Percentiles rank a stretch among this genome's conserved stretches.
These are phyloP conservation scores for Noccaea bulbosa DNA, from an alignment of 345 rosid species.

Conservation along the genomic window DNA sequence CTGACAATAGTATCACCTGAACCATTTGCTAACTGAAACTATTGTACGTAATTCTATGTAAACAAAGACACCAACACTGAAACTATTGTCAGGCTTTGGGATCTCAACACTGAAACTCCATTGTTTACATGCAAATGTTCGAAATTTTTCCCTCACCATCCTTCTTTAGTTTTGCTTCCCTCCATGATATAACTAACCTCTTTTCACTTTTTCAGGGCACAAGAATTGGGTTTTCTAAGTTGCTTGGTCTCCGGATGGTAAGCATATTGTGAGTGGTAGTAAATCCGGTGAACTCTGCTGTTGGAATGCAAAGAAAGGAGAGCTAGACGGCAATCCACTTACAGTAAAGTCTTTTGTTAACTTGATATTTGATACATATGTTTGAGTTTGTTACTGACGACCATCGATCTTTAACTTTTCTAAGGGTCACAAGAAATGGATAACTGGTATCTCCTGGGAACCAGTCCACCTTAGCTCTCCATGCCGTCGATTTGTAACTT, in stretches of 20 bases:
- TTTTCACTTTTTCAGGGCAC: slow-evolving; percentile 80
- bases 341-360: slow-evolving; percentile 46
- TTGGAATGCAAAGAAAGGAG: slow-evolving; percentile 86
- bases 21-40: slow-evolving; percentile 96
- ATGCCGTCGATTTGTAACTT: slow-evolving; percentile 91
- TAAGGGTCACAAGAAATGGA: slow-evolving; percentile 99
- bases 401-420: slow-evolving; percentile 10
- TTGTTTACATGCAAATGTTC: slow-evolving; percentile 89
- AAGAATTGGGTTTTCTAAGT: slow-evolving; percentile 93
- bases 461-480: slow-evolving; percentile 92
- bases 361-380: neutral
- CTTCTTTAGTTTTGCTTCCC: neutral
- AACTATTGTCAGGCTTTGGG: slow-evolving; percentile 94
- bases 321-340: slow-evolving; percentile 71
- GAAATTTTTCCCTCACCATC: neutral
- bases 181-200: too few species aligned
- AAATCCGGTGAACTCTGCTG: slow-evolving; percentile 82
- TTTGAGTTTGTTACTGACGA: slow-evolving; percentile 23
- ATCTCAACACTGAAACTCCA: slow-evolving; percentile 89
- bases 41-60: too few species aligned
- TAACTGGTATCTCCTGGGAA: slow-evolving; percentile 97
- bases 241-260: slow-evolving; percentile 97
- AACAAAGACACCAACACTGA: too few species aligned
- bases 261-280: slow-evolving; percentile 90
- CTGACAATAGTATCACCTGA: slow-evolving; percentile 97